Percentiles rank a stretch among this genome's conserved stretches.
These are phyloP conservation scores for Excoecaria agallocha DNA, from an alignment of 345 rosid species.

Conservation along the genomic window DNA sequence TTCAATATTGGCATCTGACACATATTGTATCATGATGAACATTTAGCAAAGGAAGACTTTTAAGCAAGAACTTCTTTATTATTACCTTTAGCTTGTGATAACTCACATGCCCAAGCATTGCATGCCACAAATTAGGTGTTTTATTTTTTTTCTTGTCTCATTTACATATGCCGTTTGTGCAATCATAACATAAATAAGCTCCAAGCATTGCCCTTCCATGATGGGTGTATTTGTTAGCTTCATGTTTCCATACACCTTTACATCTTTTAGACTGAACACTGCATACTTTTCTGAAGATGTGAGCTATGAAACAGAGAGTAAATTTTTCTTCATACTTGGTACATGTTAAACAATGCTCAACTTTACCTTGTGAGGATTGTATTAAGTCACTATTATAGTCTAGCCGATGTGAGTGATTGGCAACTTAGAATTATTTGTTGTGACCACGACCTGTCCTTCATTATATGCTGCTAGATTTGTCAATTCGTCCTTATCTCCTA, in stretches of 20 bases:
- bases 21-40: background rate
- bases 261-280: background rate
- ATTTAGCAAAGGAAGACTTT: background rate
- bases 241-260: background rate
- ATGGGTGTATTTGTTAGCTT: background rate
- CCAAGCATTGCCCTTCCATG: background rate
- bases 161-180: background rate
- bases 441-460: too few species aligned
- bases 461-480: too few species aligned
- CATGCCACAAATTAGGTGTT: background rate
- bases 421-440: background rate
- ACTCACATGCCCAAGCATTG: background rate
- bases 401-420: background rate
- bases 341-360: background rate
- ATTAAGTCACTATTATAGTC: background rate
- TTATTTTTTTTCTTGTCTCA: background rate
- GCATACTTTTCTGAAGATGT: background rate
- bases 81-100: background rate
- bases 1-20: background rate
- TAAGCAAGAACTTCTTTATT: background rate
- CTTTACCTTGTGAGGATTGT: background rate
- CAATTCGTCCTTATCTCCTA: too few species aligned
- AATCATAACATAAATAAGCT: background rate
- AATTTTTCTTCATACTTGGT: background rate
- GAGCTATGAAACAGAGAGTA: background rate